phyloP scores from a whole-genome alignment of 352 stramenopile genomes.

The Saprolegnia diclina region DNA sequence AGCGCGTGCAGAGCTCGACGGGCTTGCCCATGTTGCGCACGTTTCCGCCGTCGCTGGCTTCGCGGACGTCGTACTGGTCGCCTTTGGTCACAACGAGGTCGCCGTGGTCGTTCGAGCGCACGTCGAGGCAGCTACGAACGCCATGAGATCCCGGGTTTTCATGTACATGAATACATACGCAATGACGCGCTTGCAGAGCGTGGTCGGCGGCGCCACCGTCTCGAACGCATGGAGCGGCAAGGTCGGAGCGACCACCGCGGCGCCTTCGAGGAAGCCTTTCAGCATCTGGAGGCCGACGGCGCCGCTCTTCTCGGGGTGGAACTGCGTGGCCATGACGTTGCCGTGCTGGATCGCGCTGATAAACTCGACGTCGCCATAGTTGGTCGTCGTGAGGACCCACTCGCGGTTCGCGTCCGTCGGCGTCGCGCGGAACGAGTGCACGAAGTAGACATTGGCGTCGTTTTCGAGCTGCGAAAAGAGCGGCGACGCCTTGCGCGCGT shows the following conservation, averaged over 20 bases:
- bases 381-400: conserved; percentile 94
- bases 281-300: conserved; percentile 88
- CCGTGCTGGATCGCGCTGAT: conserved; percentile 91
- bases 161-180: conserved; percentile 40
- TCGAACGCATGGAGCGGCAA: conserved; percentile 15
- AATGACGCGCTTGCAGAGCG: conserved; percentile 93
- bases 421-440: conserved; percentile 93
- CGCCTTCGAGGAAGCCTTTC: conserved; percentile 89
- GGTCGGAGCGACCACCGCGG: conserved; percentile 30
- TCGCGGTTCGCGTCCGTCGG: conserved; percentile 69
- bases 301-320: conserved; percentile 98
- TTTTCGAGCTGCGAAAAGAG: conserved; percentile 53
- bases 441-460: conserved; percentile 91
- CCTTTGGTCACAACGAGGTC: conserved; percentile 98
- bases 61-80: conserved; percentile 98
- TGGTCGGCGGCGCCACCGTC: conserved; percentile 39
- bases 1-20: conserved; percentile 90
- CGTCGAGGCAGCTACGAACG: conserved; percentile 87
- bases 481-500: conserved; percentile 77
- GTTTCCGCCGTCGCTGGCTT: conserved; percentile 69
- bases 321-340: conserved; percentile 97
- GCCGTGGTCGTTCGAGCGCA: conserved; percentile 93
- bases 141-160: conserved; percentile 1
- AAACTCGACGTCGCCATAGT: conserved; percentile 92
- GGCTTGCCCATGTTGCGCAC: conserved; percentile 98